A percentile compares a stretch with the other conserved stretches of the same genome.
These are phyloP conservation scores for Fusarium duplospermum DNA, from an alignment of 2,329 filamentous ascomycete species.

Conservation along the genomic window DNA sequence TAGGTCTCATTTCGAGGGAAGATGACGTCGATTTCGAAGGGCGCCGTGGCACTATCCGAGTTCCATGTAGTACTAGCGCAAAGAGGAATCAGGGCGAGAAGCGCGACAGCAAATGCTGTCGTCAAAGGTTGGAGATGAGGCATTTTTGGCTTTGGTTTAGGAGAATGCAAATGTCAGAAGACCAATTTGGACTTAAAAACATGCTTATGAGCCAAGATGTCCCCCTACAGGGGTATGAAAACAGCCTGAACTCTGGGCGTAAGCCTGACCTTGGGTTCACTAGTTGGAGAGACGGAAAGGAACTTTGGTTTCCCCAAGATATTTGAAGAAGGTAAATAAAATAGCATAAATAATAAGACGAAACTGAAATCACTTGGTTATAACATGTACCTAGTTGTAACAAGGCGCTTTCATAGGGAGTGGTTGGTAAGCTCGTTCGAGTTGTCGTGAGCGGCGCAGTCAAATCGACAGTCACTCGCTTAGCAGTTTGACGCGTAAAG, in stretches of 20 bases:
- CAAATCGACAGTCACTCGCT: neutral
- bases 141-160: neutral
- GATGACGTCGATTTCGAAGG: neutral
- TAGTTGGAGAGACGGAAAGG: neutral
- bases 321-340: neutral
- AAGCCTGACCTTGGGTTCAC: neutral
- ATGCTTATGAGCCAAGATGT: neutral
- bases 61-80: neutral
- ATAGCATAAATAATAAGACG: neutral
- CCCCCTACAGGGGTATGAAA: neutral
- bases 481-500: neutral
- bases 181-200: neutral
- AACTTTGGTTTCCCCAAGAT: neutral
- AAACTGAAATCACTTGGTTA: neutral
- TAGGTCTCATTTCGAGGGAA: neutral
- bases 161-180: neutral
- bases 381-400: neutral
- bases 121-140: neutral
- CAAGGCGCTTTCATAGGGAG: neutral
- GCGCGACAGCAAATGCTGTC: neutral
- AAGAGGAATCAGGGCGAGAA: neutral
- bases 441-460: neutral
- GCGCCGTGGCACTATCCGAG: neutral
- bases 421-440: neutral
- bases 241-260: neutral